Evolutionary conservation across 1,284 basidiomycete genomes (phyloP), one percentile per base, ranked within the genome.

Genomic region (Leccinum pachyderme): DNA sequence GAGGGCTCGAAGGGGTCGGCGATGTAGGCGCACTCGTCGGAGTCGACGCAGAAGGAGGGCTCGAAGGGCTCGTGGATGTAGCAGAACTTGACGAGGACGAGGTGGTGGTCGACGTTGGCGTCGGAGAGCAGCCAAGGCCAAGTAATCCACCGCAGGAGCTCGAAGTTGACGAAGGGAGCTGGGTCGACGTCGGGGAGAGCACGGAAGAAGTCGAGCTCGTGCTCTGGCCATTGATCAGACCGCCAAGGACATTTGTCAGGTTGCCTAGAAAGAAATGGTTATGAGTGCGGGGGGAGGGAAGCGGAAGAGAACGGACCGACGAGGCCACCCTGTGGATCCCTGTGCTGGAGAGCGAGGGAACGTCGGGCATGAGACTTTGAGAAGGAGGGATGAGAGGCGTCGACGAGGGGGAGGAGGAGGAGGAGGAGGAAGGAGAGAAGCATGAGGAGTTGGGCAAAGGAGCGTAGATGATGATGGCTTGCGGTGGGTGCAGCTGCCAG

Each of bases 281-380:
- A 24, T 24, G 41, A 43, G 22, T 24, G 12, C 13, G 24, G 41
- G 41, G 41, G 18, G 7, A n/a, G 9, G 24, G 15, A 45, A 45
- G 44, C 24, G 33, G 7, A 8, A 46, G 11, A 6, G 25, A 31
- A 52, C 63, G 49, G 3, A 59, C 66, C 59, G 52, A 68, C 49
- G 5, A 51, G 37, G 22, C 35, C 47, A 24, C 56, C 54, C 37
- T 48, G 52, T 18, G 59, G 35, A n/a, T 46, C 47, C 59, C 68
- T 64, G 43, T 69, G 69, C 58, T 63, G 73, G 51, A 69, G 60
- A 9, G 77, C 76, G 25, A 43, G 22, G 22, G 24, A 43, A 43
- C 76, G 73, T 46, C 79, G 72, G 12, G 75, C 71, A 71, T 80
- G 77, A 4, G 76, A 73, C 32, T 68, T 60, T 24, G 61, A 50